Base-by-base conservation (phyloP, 345 rosid genomes). In the Sonneratia caseolaris region DNA sequence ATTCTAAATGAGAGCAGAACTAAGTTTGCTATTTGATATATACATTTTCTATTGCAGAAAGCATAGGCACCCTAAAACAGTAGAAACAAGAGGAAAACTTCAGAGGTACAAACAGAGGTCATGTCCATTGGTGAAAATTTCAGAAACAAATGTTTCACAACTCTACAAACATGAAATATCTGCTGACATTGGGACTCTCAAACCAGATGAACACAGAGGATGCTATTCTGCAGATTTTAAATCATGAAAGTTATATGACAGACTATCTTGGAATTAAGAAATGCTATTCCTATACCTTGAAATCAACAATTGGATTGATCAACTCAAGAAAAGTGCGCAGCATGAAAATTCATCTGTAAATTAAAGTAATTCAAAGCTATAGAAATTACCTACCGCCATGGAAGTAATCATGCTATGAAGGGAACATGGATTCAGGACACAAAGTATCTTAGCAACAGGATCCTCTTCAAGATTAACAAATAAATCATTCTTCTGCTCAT, bases 381-480 rank as follows among this genome's bases (percentile, higher is more conserved):
- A 70, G 40, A 64, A 45, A 65, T 73, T 73, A 84, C 97, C 81
- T 78, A 86, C 97, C 68, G 80, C 91, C 90, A 92, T 86, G 62
- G 87, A 86, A 81, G 86, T 86, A 72, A 88, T 82, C 71, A 88
- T 81, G 73, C 81, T 81, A 59, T 73, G 87, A 73, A 92, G 88
- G 75, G 74, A 79, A 77, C 53, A 48, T 1, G 88, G 85, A 68
- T 86, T 82, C 66, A 88, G 84, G 59, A 71, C 79, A 88, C 96
- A 86, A 68, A 89, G 82, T 64, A 86, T 81, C 83, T 81, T 84
- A 53, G 97, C 94, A 77, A 89, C 81, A 8, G 81, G 93, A 77
- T 90, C 97, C 79, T 83, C 91, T 79, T 91, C 88, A 72, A 89
- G 42, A 75, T 70, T 38, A 75, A 79, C 80, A 64, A 78, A 75